Evolutionary conservation across 306 rosid species (phyloP).

Genomic region (Carpinus fangiana): DNA sequence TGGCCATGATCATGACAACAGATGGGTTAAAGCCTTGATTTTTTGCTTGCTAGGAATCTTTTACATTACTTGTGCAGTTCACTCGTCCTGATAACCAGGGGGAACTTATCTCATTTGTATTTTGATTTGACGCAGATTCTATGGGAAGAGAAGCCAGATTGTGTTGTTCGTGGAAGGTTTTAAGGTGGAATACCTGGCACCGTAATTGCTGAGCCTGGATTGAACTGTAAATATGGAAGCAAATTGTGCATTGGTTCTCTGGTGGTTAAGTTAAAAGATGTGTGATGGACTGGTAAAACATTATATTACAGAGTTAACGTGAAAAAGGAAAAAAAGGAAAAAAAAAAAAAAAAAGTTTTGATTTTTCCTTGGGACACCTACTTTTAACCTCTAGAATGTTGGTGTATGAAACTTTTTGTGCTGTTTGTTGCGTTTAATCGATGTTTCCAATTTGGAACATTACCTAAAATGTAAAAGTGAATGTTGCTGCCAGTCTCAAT

Average conservation of each 20-base stretch:
- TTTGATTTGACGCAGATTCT: slow-evolving; percentile 35
- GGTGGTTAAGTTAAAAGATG: slow-evolving; percentile 14
- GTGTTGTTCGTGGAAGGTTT: slow-evolving; percentile 10
- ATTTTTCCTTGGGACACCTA: background rate
- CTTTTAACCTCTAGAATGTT: background rate
- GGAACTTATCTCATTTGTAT: background rate
- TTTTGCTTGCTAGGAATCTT: background rate
- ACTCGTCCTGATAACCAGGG: background rate
- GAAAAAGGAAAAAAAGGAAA: background rate
- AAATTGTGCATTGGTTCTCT: slow-evolving; percentile 10
- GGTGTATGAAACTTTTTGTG: background rate
- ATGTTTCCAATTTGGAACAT: too few relatives aligned
- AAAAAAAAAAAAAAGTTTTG: background rate
- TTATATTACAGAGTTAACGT: slow-evolving; percentile 22
- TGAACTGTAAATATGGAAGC: slow-evolving; percentile 48
- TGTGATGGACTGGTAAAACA: slow-evolving; percentile 24
- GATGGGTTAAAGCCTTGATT: background rate
- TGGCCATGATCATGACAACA: background rate
- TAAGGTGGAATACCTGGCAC: slow-evolving; percentile 13
- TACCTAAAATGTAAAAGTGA: too few relatives aligned
- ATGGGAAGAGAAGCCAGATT: slow-evolving; percentile 17
- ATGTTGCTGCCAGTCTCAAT: too few relatives aligned
- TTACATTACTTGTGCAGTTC: background rate
- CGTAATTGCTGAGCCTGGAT: slow-evolving; percentile 12
- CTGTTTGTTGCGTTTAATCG: too few relatives aligned